These are phyloP conservation scores for Favolaschia claudopus DNA, from an alignment of 768 basidiomycete species.

Conservation along the genomic window DNA sequence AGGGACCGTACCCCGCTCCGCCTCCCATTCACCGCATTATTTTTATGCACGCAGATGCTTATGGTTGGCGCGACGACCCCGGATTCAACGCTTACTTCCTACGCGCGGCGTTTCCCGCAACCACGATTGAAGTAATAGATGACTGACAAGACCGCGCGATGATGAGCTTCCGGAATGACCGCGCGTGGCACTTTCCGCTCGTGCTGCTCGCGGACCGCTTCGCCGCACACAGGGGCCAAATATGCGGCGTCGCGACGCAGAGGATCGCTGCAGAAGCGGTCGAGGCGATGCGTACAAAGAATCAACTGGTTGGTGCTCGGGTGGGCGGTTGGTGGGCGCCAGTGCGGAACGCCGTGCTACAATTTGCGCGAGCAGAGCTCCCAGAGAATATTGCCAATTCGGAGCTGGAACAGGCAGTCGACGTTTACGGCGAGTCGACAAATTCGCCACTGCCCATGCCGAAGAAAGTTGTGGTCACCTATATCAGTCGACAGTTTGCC, in stretches of 20 bases:
- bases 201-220: slow-evolving; percentile 76
- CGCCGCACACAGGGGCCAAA: slow-evolving; percentile 71
- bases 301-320: slow-evolving; percentile 42
- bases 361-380: slow-evolving; percentile 63
- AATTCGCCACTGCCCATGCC: slow-evolving; percentile 49
- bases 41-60: slow-evolving; percentile 64
- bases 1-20: slow-evolving; percentile 32
- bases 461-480: slow-evolving; percentile 67
- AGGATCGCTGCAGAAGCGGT: slow-evolving; percentile 75
- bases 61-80: slow-evolving; percentile 75
- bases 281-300: slow-evolving; percentile 50
- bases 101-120: slow-evolving; percentile 73
- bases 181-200: slow-evolving; percentile 76
- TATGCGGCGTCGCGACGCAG: slow-evolving; percentile 69
- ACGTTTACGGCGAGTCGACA: slow-evolving; percentile 32
- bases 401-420: background rate
- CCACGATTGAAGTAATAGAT: slow-evolving; percentile 68
- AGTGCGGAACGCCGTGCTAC: slow-evolving; percentile 66
- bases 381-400: background rate
- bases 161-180: slow-evolving; percentile 33
- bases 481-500: slow-evolving; percentile 69
- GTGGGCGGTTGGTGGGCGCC: slow-evolving; percentile 80
- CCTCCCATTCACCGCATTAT: slow-evolving; percentile 74
- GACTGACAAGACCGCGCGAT: slow-evolving; percentile 76
- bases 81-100: slow-evolving; percentile 81